Base-by-base conservation (phyloP, 805 yeast species). In the Barnettozyma pratensis region DNA sequence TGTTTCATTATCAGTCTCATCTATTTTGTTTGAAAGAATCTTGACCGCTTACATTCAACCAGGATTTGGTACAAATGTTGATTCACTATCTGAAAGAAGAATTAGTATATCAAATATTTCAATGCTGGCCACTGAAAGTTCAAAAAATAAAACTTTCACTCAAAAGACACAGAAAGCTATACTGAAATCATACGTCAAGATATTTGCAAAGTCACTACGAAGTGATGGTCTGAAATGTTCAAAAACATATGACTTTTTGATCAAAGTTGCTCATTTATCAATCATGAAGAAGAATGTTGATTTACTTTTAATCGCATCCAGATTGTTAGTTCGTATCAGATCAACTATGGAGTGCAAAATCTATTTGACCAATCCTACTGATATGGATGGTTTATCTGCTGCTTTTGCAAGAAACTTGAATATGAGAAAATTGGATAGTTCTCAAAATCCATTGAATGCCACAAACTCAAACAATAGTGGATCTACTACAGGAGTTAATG, bases 331-430 rank as follows among this genome's bases (percentile, higher is more conserved):
- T 19, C 69, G 89, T 51, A 66, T 83, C 1, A 69, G 92, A 45
- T 70, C 70, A 0, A 74, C 80, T 2, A 59, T 67, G 11, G 73
- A 72, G 4, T 68, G 71, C 6, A 64, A 62, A 35, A 63, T 85
- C 2, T 78, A 71, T 57, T 66, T 85, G 39, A 64, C 79, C 3
- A 66, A 71, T 7, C 84, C 85, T 4, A 60, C 64, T 1, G 87
- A 85, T 59, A 78, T 83, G 70, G 84, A 79, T 39, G 89, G 87
- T 0, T 63, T 85, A 14, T 77, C 88, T 8, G 76, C 81, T 3
- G 75, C 80, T 0, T 71, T 85, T 46, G 73, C 76, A 5, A 70
- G 88, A 58, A 77, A 79, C 50, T 57, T 63, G 29, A 63, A 59
- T 19, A 51, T 58, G 37, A 62, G 54, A 60, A 54, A 55, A 46